Conservation (phyloP, 2,329 filamentous ascomycete genomes). For the Davidsoniella virescens region DNA sequence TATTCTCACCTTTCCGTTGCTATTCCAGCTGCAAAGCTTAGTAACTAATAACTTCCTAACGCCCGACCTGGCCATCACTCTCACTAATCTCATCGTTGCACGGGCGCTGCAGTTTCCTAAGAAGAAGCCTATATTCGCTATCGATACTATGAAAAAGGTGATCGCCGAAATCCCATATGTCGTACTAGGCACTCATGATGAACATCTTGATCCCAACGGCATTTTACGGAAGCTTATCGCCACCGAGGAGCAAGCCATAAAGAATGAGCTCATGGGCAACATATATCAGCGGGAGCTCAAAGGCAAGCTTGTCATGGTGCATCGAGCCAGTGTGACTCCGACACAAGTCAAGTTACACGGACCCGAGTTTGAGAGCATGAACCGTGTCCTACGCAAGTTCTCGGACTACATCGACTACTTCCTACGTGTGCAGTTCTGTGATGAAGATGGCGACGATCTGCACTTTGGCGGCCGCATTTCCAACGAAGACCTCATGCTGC, state of each 20-base stretch:
- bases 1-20: conserved; percentile 32
- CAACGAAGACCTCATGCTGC: conserved; percentile 33
- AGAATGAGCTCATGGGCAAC: conserved; percentile 12
- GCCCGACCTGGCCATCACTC: conserved; percentile 30
- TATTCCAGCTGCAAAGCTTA: conserved; percentile 48
- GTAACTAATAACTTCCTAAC: conserved; percentile 46
- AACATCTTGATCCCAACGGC: conserved; percentile 22
- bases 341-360: conserved; percentile 39
- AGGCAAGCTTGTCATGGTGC: conserved; percentile 9
- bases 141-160: conserved; percentile 36
- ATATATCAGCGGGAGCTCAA: conserved; percentile 13
- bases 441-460: conserved; percentile 54
- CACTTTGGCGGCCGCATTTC: conserved; percentile 26
- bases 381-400: conserved; percentile 55
- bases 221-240: conserved; percentile 24
- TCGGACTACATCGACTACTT: conserved; percentile 44
- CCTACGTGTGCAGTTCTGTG: conserved; percentile 53
- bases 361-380: conserved; percentile 50
- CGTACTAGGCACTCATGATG: conserved; percentile 31
- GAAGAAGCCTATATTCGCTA: conserved; percentile 27
- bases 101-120: conserved; percentile 12
- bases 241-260: not conserved
- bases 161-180: conserved; percentile 37
- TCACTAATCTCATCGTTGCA: conserved; percentile 28
- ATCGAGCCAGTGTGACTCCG: conserved; percentile 38